Percentiles rank a stretch among this genome's conserved stretches.
phyloP scores from a whole-genome alignment of 768 basidiomycete genomes.

The Leucogyrophana mollusca region DNA sequence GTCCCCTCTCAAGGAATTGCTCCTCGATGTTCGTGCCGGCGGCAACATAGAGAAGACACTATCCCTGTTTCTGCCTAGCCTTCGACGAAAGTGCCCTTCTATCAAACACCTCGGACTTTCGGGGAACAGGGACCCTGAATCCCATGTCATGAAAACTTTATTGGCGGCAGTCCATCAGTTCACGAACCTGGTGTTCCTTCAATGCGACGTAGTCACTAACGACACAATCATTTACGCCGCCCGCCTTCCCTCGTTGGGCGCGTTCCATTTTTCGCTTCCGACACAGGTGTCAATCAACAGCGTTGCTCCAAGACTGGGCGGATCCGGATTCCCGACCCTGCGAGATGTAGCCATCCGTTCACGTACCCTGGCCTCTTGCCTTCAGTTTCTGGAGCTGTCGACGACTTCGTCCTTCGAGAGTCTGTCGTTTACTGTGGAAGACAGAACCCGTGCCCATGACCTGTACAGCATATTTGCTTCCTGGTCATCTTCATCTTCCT shows the following conservation, averaged over 20 bases:
- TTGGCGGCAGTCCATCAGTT: constrained; percentile 17
- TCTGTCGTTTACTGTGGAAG: constrained; percentile 30
- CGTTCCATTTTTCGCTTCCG: constrained; percentile 25
- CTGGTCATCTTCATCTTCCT: constrained; percentile 21
- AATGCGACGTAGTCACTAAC: constrained; percentile 26
- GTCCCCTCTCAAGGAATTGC: constrained; percentile 2
- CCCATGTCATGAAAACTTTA: no score
- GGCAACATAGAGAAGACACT: no score
- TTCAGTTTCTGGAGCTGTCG: constrained; percentile 23
- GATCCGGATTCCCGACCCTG: constrained; percentile 17
- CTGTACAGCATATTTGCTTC: constrained; percentile 19
- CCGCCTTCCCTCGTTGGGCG: constrained; percentile 17
- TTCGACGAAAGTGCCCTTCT: no score
- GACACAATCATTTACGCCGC: constrained; percentile 20
- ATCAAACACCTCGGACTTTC: no score
- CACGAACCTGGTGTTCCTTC: constrained; percentile 18
- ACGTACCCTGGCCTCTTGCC: constrained; percentile 20
- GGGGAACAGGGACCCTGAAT: no score
- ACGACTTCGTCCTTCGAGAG: constrained; percentile 27
- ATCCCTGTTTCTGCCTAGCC: no score
- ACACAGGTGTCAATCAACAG: constrained; percentile 15
- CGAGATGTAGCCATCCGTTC: constrained; percentile 21
- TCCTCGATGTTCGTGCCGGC: no score
- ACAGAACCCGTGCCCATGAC: constrained; percentile 26
- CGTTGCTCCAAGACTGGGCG: constrained; percentile 15